A percentile compares a stretch with the other conserved stretches of the same genome.
Conservation (phyloP, 768 basidiomycete species). For the Flagelloscypha sp. region DNA sequence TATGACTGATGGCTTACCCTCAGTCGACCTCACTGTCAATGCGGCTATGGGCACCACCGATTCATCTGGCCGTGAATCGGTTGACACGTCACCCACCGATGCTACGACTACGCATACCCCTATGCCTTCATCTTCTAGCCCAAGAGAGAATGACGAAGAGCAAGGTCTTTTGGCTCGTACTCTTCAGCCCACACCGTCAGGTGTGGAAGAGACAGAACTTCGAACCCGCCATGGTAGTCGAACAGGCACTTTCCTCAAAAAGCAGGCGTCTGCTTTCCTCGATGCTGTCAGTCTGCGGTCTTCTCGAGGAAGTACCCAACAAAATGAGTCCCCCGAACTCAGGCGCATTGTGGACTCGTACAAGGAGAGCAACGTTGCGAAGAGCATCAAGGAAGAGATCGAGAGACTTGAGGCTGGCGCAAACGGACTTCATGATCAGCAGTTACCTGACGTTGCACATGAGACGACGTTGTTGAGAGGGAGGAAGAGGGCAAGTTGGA, state of each 20-base stretch:
- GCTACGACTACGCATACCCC: background rate
- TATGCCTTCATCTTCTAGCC: slow-evolving; percentile 2
- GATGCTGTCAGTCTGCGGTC: slow-evolving; percentile 41
- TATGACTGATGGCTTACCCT: slow-evolving; percentile 2
- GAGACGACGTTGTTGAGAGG: slow-evolving; percentile 65
- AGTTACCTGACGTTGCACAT: slow-evolving; percentile 58
- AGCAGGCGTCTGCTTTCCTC: slow-evolving; percentile 67
- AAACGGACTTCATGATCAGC: slow-evolving; percentile 14
- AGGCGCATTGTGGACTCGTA: slow-evolving; percentile 60
- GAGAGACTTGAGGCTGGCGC: slow-evolving; percentile 30
- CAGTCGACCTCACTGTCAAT: slow-evolving; percentile 70
- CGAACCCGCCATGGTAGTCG: slow-evolving; percentile 38
- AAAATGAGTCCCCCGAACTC: slow-evolving; percentile 49
- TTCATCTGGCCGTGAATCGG: slow-evolving; percentile 39
- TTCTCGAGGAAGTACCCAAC: slow-evolving; percentile 16
- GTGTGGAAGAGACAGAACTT: slow-evolving; percentile 43
- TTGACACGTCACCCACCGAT: slow-evolving; percentile 21
- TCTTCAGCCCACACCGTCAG: slow-evolving; percentile 21
- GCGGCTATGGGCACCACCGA: slow-evolving; percentile 33
- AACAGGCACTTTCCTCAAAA: slow-evolving; percentile 50
- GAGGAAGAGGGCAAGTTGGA: slow-evolving; percentile 74
- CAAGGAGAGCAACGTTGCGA: slow-evolving; percentile 56
- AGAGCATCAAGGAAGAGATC: slow-evolving; percentile 53
- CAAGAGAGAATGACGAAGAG: slow-evolving; percentile 3
- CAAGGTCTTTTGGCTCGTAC: slow-evolving; percentile 30